These are phyloP conservation scores for Macrophomina phaseolina DNA, from an alignment of 2,329 filamentous ascomycete genomes.

Conservation along the genomic window DNA sequence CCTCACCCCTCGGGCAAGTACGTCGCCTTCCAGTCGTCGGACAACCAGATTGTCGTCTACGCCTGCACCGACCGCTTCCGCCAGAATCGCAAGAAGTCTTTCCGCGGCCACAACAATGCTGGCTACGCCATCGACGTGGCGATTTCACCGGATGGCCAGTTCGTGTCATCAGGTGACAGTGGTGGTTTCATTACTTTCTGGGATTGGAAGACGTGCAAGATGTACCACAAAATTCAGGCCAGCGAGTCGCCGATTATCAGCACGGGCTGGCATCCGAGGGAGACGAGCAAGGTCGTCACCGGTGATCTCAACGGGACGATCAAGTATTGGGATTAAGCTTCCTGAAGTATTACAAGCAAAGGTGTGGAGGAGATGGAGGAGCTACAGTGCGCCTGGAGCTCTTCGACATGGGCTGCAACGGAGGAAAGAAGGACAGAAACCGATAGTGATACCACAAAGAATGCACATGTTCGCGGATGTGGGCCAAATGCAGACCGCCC, in stretches of 20 bases:
- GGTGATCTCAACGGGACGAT: slow-evolving; percentile 89
- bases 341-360: no score
- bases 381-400: no score
- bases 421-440: neutral
- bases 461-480: neutral
- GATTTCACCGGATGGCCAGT: slow-evolving; percentile 89
- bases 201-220: slow-evolving; percentile 99
- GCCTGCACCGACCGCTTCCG: slow-evolving; percentile 93
- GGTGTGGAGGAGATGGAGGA: neutral
- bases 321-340: slow-evolving; percentile 84
- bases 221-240: slow-evolving; percentile 95
- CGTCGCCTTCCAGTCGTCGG: slow-evolving; percentile 88
- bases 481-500: neutral
- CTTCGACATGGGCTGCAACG: neutral
- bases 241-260: slow-evolving; percentile 83
- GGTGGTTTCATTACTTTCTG: slow-evolving; percentile 93
- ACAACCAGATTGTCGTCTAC: slow-evolving; percentile 98
- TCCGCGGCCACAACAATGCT: slow-evolving; percentile 93
- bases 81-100: slow-evolving; percentile 96
- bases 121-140: slow-evolving; percentile 91
- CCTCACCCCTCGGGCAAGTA: slow-evolving; percentile 91
- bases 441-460: slow-evolving; percentile 2
- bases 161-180: slow-evolving; percentile 84
- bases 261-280: slow-evolving; percentile 95
- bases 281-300: slow-evolving; percentile 91